phyloP scores from a whole-genome alignment of 1,284 basidiomycete species.

The Malassezia vespertilionis region DNA sequence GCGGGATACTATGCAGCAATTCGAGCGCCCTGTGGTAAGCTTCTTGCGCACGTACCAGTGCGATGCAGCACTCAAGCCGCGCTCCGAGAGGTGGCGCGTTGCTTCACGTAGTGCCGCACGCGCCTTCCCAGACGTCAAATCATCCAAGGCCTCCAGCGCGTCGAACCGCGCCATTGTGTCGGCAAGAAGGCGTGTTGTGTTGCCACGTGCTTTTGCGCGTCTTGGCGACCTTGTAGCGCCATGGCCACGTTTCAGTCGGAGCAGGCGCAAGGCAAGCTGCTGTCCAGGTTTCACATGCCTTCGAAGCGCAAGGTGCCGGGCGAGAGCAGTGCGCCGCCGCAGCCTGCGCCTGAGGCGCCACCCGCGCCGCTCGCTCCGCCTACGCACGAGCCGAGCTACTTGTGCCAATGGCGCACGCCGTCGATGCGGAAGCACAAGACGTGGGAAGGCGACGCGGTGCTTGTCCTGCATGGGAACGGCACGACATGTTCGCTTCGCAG shows the following conservation, averaged over 20 bases:
- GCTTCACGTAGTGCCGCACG: constrained; percentile 4
- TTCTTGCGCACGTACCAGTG: constrained; percentile 9
- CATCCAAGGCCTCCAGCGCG: constrained; percentile 9
- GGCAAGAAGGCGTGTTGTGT: not conserved
- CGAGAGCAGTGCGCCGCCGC: not conserved
- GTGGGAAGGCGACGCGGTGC: constrained; percentile 59
- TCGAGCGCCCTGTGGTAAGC: constrained; percentile 26
- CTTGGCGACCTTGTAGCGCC: constrained; percentile 9
- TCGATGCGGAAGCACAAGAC: constrained; percentile 72
- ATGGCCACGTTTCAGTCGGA: constrained; percentile 15
- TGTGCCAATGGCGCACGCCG: constrained; percentile 54
- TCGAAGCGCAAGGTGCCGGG: constrained; percentile 6
- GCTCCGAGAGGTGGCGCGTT: constrained; percentile 4
- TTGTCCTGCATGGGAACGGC: constrained; percentile 27
- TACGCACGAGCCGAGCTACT: constrained; percentile 28
- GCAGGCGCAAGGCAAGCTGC: constrained; percentile 12
- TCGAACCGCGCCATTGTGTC: constrained; percentile 8
- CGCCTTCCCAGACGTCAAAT: constrained; percentile 6
- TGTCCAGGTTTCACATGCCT: constrained; percentile 13
- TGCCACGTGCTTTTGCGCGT: not conserved
- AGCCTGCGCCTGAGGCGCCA: not conserved
- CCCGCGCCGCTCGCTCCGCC: not conserved
- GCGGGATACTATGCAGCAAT: constrained; percentile 25
- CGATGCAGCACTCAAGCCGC: constrained; percentile 8
- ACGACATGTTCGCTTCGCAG: constrained; percentile 27